These are phyloP conservation scores for Phytophthora sp. DNA, from an alignment of 352 stramenopile species.

Conservation along the genomic window DNA sequence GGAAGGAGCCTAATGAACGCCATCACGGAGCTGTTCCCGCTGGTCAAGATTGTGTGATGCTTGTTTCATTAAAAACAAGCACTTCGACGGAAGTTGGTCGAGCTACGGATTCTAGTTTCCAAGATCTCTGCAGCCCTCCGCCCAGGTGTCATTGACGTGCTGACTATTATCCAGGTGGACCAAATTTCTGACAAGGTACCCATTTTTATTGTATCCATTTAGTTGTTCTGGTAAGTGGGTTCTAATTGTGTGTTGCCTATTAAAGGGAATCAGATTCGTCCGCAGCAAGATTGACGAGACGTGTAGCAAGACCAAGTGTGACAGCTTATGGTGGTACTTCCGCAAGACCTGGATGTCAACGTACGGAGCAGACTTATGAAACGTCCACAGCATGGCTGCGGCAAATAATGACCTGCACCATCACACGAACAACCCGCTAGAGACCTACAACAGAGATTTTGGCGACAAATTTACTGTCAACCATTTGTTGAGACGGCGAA, in stretches of 20 bases:
- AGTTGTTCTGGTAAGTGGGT: neutral
- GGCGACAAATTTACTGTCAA: conserved; percentile 3
- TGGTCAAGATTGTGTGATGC: too few species aligned
- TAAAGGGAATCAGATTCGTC: neutral
- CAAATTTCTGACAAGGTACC: neutral
- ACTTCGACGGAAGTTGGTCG: too few species aligned
- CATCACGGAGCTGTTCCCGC: too few species aligned
- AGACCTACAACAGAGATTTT: conserved; percentile 4
- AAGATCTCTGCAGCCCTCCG: neutral
- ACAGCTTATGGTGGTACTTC: conserved; percentile 11
- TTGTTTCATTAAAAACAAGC: too few species aligned
- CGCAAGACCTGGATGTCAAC: neutral
- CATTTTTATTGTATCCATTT: neutral
- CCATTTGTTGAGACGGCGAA: conserved; percentile 4
- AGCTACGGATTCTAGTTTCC: neutral
- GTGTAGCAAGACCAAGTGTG: conserved; percentile 3
- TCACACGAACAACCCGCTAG: conserved; percentile 13
- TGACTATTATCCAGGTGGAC: neutral
- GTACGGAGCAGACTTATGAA: conserved; percentile 5
- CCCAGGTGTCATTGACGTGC: neutral
- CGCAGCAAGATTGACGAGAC: neutral
- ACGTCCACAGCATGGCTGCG: conserved; percentile 5
- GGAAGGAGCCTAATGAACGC: too few species aligned
- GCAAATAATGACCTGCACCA: neutral
- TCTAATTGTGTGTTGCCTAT: neutral